Conservation (phyloP, 305 asterid species). For the Withania somnifera region DNA sequence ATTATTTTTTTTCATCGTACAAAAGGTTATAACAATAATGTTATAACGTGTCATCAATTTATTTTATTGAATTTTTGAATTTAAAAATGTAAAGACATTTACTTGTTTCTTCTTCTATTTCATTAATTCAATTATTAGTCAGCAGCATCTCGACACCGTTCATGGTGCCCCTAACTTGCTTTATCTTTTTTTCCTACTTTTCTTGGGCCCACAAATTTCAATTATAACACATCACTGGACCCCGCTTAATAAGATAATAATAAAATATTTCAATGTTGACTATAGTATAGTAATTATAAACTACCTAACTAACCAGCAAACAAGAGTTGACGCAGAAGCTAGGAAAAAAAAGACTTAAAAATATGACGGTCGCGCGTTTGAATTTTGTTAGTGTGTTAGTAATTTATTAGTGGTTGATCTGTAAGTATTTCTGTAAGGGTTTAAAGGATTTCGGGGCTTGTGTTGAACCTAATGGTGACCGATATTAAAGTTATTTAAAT, state of each 20-base stretch:
- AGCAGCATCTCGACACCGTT: constrained; percentile 64
- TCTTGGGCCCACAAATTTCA: background rate
- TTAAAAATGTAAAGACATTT: background rate
- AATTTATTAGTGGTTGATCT: no score
- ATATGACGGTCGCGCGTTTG: no score
- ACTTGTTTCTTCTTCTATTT: background rate
- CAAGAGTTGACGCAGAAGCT: no score
- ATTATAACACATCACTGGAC: background rate
- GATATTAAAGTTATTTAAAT: no score
- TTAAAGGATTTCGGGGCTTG: no score
- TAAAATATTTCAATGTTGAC: background rate
- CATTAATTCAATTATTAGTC: background rate
- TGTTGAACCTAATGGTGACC: no score
- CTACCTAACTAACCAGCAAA: no score
- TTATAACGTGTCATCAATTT: background rate
- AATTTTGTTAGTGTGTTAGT: no score
- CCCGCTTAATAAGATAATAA: background rate
- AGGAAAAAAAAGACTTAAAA: no score
- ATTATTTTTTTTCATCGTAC: background rate
- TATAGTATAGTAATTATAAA: no score
- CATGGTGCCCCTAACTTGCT: constrained; percentile 21
- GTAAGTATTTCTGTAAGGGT: no score
- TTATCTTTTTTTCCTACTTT: background rate
- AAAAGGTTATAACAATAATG: background rate
- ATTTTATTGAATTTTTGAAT: background rate